Conservation (phyloP, 2,329 filamentous ascomycete genomes). For the Neospermospora avenae region DNA sequence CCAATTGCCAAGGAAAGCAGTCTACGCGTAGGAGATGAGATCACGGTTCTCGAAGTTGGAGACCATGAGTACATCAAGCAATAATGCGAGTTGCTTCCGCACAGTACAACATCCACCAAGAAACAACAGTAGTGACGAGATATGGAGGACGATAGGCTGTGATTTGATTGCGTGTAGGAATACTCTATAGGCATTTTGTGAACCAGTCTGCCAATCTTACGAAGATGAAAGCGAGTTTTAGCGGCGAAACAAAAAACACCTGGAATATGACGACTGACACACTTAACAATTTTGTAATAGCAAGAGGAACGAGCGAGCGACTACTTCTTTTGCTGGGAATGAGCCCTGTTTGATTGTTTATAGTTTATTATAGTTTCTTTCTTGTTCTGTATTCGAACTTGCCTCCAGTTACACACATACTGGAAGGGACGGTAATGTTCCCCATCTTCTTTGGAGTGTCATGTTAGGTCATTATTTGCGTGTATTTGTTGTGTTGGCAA, state of each 20-base stretch:
- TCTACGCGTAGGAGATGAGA: slow-evolving; percentile 54
- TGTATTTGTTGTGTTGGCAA: not conserved
- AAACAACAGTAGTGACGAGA: not conserved
- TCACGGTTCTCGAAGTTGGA: slow-evolving; percentile 11
- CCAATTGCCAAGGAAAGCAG: slow-evolving; percentile 47
- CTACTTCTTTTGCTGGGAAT: not conserved
- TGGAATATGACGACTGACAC: not conserved
- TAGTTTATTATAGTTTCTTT: not conserved
- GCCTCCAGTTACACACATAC: not conserved
- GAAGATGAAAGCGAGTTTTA: slow-evolving; percentile 2
- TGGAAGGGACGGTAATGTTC: not conserved
- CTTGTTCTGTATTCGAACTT: not conserved
- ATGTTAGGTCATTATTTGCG: not conserved
- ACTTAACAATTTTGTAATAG: slow-evolving; percentile 4
- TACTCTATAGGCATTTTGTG: not conserved
- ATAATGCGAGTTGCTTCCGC: slow-evolving; percentile 1
- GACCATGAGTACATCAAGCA: slow-evolving; percentile 12
- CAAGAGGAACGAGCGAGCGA: not conserved
- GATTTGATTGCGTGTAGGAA: not conserved
- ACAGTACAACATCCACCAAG: not conserved
- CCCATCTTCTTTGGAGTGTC: not conserved
- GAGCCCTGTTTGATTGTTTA: not conserved
- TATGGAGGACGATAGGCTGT: not conserved
- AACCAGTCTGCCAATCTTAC: not conserved
- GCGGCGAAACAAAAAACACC: not conserved